Base-by-base conservation (phyloP, 2,329 filamentous ascomycete genomes). In the Aspergillus ustus region DNA sequence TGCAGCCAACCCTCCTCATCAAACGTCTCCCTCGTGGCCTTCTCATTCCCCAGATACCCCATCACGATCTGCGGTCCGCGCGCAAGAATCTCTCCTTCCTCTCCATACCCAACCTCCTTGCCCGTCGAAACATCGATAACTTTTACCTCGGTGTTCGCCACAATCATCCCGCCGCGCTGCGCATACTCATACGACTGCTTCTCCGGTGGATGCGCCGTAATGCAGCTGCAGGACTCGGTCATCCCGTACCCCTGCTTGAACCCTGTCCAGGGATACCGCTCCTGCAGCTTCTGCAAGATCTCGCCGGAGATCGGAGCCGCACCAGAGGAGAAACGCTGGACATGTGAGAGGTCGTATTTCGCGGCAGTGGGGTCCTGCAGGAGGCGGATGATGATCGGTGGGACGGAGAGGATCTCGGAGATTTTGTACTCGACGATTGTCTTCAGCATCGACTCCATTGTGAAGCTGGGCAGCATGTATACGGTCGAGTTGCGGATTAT, bases 11-110 rank as follows among this genome's bases (percentile, higher is more conserved):
- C 83, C 1, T 83, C 80, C 0, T 80, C 67, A 2, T 90, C 91
- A 63, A 95, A 87, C 0, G 90, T 88, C 50, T 91, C 88, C 2
- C 80, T 81, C 2, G 91, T 92, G 2, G 89, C 86, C 64, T 89
- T 85, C 0, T 87, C 84, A 60, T 91, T 90, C 70, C 92, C 91
- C 68, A 89, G 83, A 72, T 94, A 96, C 1, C 91, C 92, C 67
- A 85, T 82, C 2, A 70, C 67, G 7, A 73, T 44, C 63, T 95
- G 95, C 0, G 92, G 91, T 0, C 92, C 92, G 60, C 88, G 88
- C 57, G 95, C 82, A 82, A 91, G 91, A 1, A 87, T 78, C 69
- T 87, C 85, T 11, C 85, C 85, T 0, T 82, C 77, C 68, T 88
- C 79, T 46, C 81, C 81, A 4, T 84, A 69, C 0, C 77, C 82